Evolutionary conservation across 73 alveolate species (phyloP).

Genomic region (Tetrahymena borealis): DNA sequence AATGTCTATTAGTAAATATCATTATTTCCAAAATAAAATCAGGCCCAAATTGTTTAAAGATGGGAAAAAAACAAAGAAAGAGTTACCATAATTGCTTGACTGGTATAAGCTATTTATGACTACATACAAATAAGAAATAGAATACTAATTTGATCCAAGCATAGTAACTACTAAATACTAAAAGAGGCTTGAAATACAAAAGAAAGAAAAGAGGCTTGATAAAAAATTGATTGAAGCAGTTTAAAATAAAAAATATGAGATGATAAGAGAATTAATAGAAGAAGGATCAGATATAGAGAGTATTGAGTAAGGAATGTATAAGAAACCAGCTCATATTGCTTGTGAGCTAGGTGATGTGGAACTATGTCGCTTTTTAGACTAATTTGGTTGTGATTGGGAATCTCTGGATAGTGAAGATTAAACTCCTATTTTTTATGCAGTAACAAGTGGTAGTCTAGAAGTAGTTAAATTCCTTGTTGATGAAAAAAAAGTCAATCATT

Average conservation of each 20-base stretch:
- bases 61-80: background rate
- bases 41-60: background rate
- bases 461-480: constrained; percentile 19
- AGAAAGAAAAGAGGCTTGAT: background rate
- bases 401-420: constrained; percentile 20
- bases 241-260: background rate
- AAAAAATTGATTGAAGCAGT: background rate
- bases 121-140: background rate
- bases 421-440: constrained; percentile 41
- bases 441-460: background rate
- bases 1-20: background rate
- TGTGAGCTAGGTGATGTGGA: background rate
- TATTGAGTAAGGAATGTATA: background rate
- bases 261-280: background rate
- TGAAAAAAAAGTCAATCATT: constrained; percentile 13
- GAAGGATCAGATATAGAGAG: background rate
- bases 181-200: background rate
- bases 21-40: background rate
- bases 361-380: background rate
- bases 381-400: constrained; percentile 31
- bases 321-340: background rate
- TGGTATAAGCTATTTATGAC: background rate
- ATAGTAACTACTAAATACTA: background rate
- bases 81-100: background rate
- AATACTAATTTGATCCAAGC: background rate